Evolutionary conservation across 2,329 filamentous ascomycete species (phyloP).

Genomic region (Fusarium subglutinans): DNA sequence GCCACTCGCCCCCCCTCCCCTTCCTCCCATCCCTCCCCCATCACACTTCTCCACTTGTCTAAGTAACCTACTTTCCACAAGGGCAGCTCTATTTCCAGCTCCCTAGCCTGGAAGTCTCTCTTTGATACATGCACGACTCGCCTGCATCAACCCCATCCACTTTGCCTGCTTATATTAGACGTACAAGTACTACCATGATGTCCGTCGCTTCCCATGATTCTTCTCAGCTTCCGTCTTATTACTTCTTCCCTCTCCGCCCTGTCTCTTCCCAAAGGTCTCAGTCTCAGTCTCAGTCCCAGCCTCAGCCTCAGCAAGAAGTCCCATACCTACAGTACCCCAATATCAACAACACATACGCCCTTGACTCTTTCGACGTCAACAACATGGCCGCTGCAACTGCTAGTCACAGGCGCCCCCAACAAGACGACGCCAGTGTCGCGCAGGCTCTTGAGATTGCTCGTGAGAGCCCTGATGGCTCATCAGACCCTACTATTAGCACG

Average conservation of each 20-base stretch:
- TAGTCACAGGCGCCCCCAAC: slow-evolving; percentile 30
- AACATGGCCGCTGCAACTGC: slow-evolving; percentile 34
- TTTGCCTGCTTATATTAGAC: slow-evolving; percentile 43
- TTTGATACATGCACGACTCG: slow-evolving; percentile 45
- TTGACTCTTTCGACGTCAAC: slow-evolving; percentile 23
- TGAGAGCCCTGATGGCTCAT: slow-evolving; percentile 72
- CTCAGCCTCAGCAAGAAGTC: slow-evolving; percentile 36
- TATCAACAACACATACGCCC: slow-evolving; percentile 22
- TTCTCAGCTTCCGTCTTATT: slow-evolving; percentile 39
- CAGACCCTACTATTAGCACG: slow-evolving; percentile 69
- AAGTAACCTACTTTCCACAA: slow-evolving; percentile 35
- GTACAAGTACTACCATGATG: slow-evolving; percentile 45
- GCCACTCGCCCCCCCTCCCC: slow-evolving; percentile 27
- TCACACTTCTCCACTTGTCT: slow-evolving; percentile 38
- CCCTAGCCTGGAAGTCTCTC: slow-evolving; percentile 41
- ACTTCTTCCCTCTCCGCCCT: slow-evolving; percentile 34
- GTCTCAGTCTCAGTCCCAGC: slow-evolving; percentile 22
- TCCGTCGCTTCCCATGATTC: slow-evolving; percentile 43
- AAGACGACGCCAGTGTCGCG: slow-evolving; percentile 60
- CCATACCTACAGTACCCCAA: slow-evolving; percentile 33
- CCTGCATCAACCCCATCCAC: slow-evolving; percentile 43
- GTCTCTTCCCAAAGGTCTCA: slow-evolving; percentile 34
- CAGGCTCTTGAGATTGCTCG: slow-evolving; percentile 80
- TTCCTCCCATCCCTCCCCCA: slow-evolving; percentile 13
- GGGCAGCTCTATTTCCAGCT: slow-evolving; percentile 41